phyloP scores from a whole-genome alignment of 2,329 filamentous ascomycete genomes.

The Aspergillus eucalypticola region DNA sequence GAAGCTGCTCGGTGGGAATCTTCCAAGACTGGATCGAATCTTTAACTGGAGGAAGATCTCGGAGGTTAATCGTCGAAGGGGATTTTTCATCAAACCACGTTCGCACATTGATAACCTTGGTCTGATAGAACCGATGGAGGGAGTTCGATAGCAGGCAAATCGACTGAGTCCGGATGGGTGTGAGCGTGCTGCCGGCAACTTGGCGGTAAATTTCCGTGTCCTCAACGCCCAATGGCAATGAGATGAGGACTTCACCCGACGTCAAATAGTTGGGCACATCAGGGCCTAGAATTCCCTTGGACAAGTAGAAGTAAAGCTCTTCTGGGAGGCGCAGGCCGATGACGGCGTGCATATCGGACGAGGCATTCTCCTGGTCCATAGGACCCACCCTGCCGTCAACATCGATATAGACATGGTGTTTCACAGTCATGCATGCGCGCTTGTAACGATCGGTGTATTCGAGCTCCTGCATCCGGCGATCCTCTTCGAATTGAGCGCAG shows the following conservation, averaged over 20 bases:
- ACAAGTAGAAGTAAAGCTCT: conserved; percentile 88
- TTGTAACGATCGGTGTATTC: conserved; percentile 85
- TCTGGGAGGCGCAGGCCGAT: conserved; percentile 86
- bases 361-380: conserved; percentile 70
- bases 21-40: conserved; percentile 68
- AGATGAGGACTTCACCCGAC: conserved; percentile 73
- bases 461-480: conserved; percentile 68
- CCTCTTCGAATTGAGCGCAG: conserved; percentile 77
- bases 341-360: conserved; percentile 83
- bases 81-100: conserved; percentile 81
- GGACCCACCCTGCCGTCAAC: conserved; percentile 75
- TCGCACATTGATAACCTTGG: conserved; percentile 73
- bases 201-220: conserved; percentile 77
- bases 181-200: conserved; percentile 72
- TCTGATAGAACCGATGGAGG: conserved; percentile 79
- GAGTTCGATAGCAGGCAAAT: conserved; percentile 76
- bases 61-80: conserved; percentile 65
- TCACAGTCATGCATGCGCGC: conserved; percentile 79
- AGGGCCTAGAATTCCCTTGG: conserved; percentile 75
- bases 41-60: conserved; percentile 54
- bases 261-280: conserved; percentile 80
- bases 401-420: conserved; percentile 82
- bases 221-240: conserved; percentile 82
- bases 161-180: conserved; percentile 72
- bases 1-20: conserved; percentile 59